These are phyloP conservation scores for Calycina herbarum DNA, from an alignment of 2,329 filamentous ascomycete genomes.

Conservation along the genomic window DNA sequence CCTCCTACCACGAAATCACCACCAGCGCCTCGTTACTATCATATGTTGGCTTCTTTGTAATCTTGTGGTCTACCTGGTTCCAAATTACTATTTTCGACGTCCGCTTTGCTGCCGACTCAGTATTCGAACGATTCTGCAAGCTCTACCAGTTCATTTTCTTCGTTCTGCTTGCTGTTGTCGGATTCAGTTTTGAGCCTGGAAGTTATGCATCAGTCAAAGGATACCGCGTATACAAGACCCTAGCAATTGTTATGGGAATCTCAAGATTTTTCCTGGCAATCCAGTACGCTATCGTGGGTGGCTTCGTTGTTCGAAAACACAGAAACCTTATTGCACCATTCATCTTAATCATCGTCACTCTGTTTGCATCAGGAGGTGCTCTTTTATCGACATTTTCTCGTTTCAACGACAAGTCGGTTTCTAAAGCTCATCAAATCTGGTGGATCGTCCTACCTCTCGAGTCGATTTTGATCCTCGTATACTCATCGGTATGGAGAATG, in stretches of 20 bases:
- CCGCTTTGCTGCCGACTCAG: constrained; percentile 54
- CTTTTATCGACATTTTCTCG: constrained; percentile 44
- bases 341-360: constrained; percentile 35
- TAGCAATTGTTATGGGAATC: constrained; percentile 40
- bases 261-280: constrained; percentile 38
- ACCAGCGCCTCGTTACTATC: constrained; percentile 42
- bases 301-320: constrained; percentile 37
- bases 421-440: constrained; percentile 40
- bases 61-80: constrained; percentile 60
- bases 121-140: constrained; percentile 55
- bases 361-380: constrained; percentile 38
- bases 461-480: constrained; percentile 46
- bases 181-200: constrained; percentile 16
- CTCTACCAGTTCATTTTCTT: constrained; percentile 53
- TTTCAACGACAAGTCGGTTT: constrained; percentile 10
- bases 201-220: constrained; percentile 11
- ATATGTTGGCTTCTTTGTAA: constrained; percentile 55
- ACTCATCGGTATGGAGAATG: constrained; percentile 50
- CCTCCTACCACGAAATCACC: constrained; percentile 53
- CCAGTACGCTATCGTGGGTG: constrained; percentile 41
- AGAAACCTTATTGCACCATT: constrained; percentile 30
- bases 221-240: constrained; percentile 22
- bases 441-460: constrained; percentile 51
- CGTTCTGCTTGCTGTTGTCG: constrained; percentile 51
- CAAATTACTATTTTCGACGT: constrained; percentile 58